These are phyloP conservation scores for Tephrocybe sp. DNA, from an alignment of 768 basidiomycete species.

Conservation along the genomic window DNA sequence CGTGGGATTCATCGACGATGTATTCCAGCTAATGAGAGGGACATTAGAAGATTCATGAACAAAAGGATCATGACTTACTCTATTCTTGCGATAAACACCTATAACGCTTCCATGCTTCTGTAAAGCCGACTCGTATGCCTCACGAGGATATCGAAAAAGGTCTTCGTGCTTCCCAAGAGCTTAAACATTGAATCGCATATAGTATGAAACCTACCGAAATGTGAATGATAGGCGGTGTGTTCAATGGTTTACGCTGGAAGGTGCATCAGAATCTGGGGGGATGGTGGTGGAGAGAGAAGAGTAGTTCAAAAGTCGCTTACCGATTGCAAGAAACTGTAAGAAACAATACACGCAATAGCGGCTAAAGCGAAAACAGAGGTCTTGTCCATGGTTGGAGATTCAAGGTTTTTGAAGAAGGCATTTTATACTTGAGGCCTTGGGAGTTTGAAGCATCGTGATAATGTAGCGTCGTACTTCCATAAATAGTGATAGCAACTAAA, in stretches of 20 bases:
- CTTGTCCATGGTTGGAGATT: background rate
- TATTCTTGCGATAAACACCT: constrained; percentile 9
- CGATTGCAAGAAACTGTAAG: background rate
- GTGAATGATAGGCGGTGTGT: constrained; percentile 8
- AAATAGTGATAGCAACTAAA: too few species aligned
- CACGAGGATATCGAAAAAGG: constrained; percentile 2
- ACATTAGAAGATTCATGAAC: too few species aligned
- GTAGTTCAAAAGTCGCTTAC: too few species aligned
- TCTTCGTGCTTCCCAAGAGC: background rate
- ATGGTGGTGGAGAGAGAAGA: background rate
- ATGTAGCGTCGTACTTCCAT: too few species aligned
- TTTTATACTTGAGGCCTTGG: too few species aligned
- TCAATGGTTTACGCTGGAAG: background rate
- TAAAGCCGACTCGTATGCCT: constrained; percentile 8
- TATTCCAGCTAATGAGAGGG: constrained; percentile 8
- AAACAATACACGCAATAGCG: background rate
- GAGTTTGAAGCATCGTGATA: too few species aligned
- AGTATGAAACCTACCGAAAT: background rate
- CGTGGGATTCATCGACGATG: constrained; percentile 6
- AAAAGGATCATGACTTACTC: background rate
- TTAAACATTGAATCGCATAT: background rate
- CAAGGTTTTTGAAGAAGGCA: too few species aligned
- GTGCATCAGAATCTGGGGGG: background rate
- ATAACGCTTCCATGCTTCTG: constrained; percentile 5
- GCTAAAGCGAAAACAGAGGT: background rate